These are phyloP conservation scores for Melanogaster broomeanus DNA, from an alignment of 768 basidiomycete species.

Conservation along the genomic window DNA sequence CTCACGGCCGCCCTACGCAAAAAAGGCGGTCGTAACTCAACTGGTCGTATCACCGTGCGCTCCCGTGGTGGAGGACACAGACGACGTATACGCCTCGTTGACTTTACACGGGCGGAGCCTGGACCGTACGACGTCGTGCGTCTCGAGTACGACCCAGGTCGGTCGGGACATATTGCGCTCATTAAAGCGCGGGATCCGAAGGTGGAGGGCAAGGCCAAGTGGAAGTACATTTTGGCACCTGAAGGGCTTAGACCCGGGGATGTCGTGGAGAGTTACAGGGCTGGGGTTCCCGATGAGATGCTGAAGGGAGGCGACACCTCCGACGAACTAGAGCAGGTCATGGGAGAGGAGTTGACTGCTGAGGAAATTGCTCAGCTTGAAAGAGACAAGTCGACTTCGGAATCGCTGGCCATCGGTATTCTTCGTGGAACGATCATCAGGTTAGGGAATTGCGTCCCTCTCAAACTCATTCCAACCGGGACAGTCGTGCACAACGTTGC, in stretches of 20 bases:
- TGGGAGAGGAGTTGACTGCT: slow-evolving; percentile 16
- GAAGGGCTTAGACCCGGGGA: slow-evolving; percentile 90
- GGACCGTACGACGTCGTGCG: slow-evolving; percentile 89
- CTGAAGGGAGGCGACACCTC: slow-evolving; percentile 45
- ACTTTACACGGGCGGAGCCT: slow-evolving; percentile 76
- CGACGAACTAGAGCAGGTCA: slow-evolving; percentile 9
- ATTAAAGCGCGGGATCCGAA: slow-evolving; percentile 60
- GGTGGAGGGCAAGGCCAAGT: slow-evolving; percentile 56
- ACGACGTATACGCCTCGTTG: slow-evolving; percentile 81
- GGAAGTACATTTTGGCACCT: slow-evolving; percentile 92
- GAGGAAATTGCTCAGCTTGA: slow-evolving; percentile 23
- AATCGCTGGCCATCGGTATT: slow-evolving; percentile 78
- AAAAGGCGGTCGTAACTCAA: slow-evolving; percentile 83
- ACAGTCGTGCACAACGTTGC: slow-evolving; percentile 88
- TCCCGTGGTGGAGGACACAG: slow-evolving; percentile 91
- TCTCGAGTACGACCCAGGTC: slow-evolving; percentile 95
- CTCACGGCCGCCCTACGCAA: slow-evolving; percentile 83
- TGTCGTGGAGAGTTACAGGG: slow-evolving; percentile 80
- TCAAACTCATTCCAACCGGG: slow-evolving; percentile 89
- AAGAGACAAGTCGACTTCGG: slow-evolving; percentile 41
- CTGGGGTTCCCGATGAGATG: slow-evolving; percentile 75
- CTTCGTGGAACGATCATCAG: slow-evolving; percentile 83
- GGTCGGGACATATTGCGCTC: slow-evolving; percentile 93
- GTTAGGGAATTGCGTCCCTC: slow-evolving; percentile 90
- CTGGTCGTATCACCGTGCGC: slow-evolving; percentile 86